These are phyloP conservation scores for Tranzscheliella williamsii DNA, from an alignment of 1,284 basidiomycete species.

Conservation along the genomic window DNA sequence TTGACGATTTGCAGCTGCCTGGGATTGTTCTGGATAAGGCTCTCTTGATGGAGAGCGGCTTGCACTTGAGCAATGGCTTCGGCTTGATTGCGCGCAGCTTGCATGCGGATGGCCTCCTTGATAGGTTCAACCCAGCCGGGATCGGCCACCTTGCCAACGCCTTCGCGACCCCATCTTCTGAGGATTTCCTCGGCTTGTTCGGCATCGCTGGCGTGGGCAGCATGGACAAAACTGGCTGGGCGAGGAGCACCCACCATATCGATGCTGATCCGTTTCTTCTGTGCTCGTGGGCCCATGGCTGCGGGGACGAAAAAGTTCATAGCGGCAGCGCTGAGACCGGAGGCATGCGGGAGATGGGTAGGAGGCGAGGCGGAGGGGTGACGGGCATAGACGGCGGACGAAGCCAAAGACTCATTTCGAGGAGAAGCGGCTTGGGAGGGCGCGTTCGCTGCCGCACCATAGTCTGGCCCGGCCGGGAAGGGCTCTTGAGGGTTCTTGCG, in stretches of 20 bases:
- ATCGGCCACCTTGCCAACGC: conserved; percentile 73
- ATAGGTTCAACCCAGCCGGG: conserved; percentile 80
- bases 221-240: conserved; percentile 65
- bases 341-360: conserved; percentile 25
- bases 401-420: conserved; percentile 6
- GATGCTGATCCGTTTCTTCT: conserved; percentile 56
- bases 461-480: conserved; percentile 39
- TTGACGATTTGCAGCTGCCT: conserved; percentile 52
- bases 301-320: conserved; percentile 32
- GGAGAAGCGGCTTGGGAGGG: conserved; percentile 6
- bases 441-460: conserved; percentile 5
- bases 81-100: conserved; percentile 71
- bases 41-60: conserved; percentile 61
- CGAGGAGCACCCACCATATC: conserved; percentile 52
- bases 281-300: conserved; percentile 32
- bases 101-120: conserved; percentile 74
- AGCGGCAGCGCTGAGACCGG: conserved; percentile 24
- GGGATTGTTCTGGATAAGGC: conserved; percentile 62
- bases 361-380: conserved; percentile 17
- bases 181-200: conserved; percentile 88
- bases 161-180: conserved; percentile 85
- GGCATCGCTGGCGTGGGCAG: conserved; percentile 89
- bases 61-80: conserved; percentile 78
- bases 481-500: conserved; percentile 20
- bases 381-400: conserved; percentile 17